These are phyloP conservation scores for Neoscytalidium dimidiatum DNA, from an alignment of 2,329 filamentous ascomycete genomes.

Conservation along the genomic window DNA sequence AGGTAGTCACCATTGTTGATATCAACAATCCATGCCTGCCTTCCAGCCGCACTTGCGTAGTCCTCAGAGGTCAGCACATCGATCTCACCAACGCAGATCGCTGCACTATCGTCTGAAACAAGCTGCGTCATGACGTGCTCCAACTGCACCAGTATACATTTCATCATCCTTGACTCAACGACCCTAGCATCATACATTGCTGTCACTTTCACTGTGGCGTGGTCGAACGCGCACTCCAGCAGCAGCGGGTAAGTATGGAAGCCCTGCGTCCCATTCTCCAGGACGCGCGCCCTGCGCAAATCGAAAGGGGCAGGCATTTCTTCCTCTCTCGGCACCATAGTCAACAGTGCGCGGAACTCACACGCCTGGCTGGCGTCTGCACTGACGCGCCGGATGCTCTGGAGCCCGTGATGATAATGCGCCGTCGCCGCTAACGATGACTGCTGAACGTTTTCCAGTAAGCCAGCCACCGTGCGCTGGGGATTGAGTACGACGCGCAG, in stretches of 20 bases:
- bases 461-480: constrained; percentile 48
- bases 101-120: no score
- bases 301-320: constrained; percentile 54
- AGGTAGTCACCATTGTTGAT: constrained; percentile 36
- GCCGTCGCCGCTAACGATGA: constrained; percentile 60
- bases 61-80: constrained; percentile 41
- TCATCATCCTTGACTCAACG: constrained; percentile 54
- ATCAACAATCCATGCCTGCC: constrained; percentile 32
- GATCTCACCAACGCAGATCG: constrained; percentile 33
- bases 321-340: constrained; percentile 40
- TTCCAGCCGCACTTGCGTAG: constrained; percentile 45
- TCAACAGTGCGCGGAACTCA: constrained; percentile 43
- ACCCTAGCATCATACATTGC: constrained; percentile 65
- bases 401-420: constrained; percentile 64
- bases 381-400: constrained; percentile 56
- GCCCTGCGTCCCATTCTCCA: constrained; percentile 60
- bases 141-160: constrained; percentile 56
- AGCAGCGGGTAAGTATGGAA: constrained; percentile 64
- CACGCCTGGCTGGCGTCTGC: constrained; percentile 55
- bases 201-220: constrained; percentile 59
- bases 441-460: constrained; percentile 59
- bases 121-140: constrained; percentile 53
- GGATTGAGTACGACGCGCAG: constrained; percentile 46
- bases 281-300: constrained; percentile 53
- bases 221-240: constrained; percentile 60